phyloP scores from a whole-genome alignment of 345 rosid species.

The Viola odorata region DNA sequence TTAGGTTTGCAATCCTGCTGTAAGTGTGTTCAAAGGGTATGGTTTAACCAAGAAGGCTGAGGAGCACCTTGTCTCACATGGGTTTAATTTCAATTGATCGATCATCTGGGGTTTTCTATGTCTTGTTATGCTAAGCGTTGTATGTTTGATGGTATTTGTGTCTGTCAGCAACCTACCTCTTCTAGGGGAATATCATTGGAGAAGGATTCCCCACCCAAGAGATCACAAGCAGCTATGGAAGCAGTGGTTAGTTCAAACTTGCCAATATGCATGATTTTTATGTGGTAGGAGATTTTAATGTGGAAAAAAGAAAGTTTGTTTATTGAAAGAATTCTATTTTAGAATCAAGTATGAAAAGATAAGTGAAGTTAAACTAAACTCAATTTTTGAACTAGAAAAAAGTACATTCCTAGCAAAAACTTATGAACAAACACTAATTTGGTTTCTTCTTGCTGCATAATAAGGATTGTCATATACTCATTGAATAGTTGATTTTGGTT shows the following conservation, averaged over 20 bases:
- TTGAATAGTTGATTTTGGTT: no score
- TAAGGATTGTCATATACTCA: no score
- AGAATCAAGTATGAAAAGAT: no score
- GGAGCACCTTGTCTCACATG: constrained; percentile 40
- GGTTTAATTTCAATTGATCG: no score
- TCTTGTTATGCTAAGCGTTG: no score
- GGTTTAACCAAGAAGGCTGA: constrained; percentile 49
- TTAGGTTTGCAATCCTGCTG: constrained; percentile 43
- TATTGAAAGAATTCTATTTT: constrained; percentile 2
- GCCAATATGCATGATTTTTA: neutral
- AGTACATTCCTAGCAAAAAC: no score
- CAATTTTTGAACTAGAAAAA: no score
- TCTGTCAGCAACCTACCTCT: constrained; percentile 45
- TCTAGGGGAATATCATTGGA: constrained; percentile 22
- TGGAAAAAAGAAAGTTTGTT: neutral
- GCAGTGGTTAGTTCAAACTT: constrained; percentile 7
- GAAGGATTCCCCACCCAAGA: constrained; percentile 29
- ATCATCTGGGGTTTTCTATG: no score
- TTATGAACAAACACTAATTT: no score
- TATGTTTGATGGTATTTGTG: constrained; percentile 4
- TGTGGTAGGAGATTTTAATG: neutral
- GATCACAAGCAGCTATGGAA: constrained; percentile 17
- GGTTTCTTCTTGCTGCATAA: no score
- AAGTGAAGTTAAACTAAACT: no score
- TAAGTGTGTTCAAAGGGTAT: constrained; percentile 66